Evolutionary conservation across 441 rosid species (phyloP), one percentile per base, ranked within the genome.

Genomic region (Croton setiger): DNA sequence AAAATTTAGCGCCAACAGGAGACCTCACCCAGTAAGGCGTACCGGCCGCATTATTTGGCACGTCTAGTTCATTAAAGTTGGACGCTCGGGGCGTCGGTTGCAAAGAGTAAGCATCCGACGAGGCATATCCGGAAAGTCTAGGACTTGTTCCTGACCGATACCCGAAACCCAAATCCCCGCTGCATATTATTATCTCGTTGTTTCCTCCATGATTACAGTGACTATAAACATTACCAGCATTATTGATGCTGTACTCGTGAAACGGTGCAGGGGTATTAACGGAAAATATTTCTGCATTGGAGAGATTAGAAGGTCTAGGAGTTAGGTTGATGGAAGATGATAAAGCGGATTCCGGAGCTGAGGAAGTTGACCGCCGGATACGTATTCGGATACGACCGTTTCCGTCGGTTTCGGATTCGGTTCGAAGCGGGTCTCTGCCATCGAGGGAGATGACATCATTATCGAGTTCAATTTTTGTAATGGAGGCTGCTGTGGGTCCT

Each of bases 1-100:
- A 83, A 45, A 78, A 73, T 74, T 83, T 87, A 2, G 88, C 88
- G 53, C 84, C 74, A 0, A 75, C 85, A 0, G 94, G 92, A 53
- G 95, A 87, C 69, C 82, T 73, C 49, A 76, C 75, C 90, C 90
- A 89, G 9, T 81, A 80, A 5, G 95, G 92, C 1, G 90, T 84
- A 59, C 47, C 81, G 0, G 81, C 74, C 0, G 85, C 74, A 20
- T 74, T 64, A 20, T 74, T 64, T 1, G 72, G 72, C 47, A 78
- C 66, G 43, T 89, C 96, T 63, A 85, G 63, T 69, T 89, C 92
- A n/a, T 89, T 89, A 36, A 87, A 83, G 9, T 87, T 89, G 0
- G 96, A 89, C 5, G 85, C 89, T 18, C 96, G 83, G 5, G 96
- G 96, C 8, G 96, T 89, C 0, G 91, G 93, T 68, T 89, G 96